phyloP scores from a whole-genome alignment of 441 rosid genomes.

The Aleurites moluccanus region DNA sequence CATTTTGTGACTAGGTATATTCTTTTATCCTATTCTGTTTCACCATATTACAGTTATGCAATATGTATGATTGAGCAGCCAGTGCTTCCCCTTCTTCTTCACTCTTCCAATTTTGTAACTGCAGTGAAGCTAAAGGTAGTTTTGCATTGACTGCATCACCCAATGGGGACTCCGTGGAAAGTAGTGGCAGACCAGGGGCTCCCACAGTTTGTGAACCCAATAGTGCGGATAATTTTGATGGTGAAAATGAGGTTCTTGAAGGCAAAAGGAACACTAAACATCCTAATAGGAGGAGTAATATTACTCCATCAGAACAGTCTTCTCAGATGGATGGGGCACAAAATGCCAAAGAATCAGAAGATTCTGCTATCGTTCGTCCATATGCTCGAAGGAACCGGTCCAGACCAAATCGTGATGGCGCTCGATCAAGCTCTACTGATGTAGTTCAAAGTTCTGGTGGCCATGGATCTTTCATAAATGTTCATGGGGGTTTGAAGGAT shows the following conservation, averaged over 20 bases:
- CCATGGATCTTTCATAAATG: conserved; percentile 54
- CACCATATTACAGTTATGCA: conserved; percentile 13
- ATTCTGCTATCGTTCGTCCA: conserved; percentile 94
- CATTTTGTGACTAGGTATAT: conserved; percentile 84
- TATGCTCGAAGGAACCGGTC: conserved; percentile 99
- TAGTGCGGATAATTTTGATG: conserved; percentile 92
- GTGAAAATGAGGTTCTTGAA: conserved; percentile 69
- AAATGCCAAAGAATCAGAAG: conserved; percentile 86
- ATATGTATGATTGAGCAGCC: conserved; percentile 26
- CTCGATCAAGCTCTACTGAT: conserved; percentile 77
- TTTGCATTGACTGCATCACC: conserved; percentile 92
- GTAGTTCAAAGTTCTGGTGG: conserved; percentile 68
- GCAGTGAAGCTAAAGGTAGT: conserved; percentile 97
- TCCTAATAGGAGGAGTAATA: conserved; percentile 51
- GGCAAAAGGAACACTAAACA: conserved; percentile 48
- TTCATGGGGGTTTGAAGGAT: conserved; percentile 57
- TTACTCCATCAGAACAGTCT: conserved; percentile 65
- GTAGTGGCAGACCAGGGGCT: conserved; percentile 89
- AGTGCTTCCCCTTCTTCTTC: conserved; percentile 18
- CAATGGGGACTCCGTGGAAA: conserved; percentile 93
- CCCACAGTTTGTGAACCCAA: conserved; percentile 77
- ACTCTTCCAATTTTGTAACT: conserved; percentile 26
- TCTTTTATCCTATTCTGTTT: conserved; percentile 28
- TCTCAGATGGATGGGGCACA: conserved; percentile 60
- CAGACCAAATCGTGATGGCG: conserved; percentile 77